These are phyloP conservation scores for Penicillium lividum DNA, from an alignment of 495 filamentous ascomycete species.

Conservation along the genomic window DNA sequence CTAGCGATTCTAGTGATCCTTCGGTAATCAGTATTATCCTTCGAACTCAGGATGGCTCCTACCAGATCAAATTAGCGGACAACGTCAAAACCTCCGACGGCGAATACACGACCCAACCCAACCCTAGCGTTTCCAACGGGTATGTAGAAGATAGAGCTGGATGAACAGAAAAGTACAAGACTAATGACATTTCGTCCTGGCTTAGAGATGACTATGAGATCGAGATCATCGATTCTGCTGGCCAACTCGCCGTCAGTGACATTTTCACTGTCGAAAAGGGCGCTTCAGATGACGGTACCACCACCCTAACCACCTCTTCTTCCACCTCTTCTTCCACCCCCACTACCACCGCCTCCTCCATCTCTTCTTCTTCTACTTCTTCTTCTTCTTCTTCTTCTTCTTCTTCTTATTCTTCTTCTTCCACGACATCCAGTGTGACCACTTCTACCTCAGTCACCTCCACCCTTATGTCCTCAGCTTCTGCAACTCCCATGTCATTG, in stretches of 20 bases:
- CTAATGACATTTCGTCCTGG: conserved; percentile 10
- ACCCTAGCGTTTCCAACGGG: conserved; percentile 21
- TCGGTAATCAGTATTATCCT: conserved; percentile 13
- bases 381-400: neutral
- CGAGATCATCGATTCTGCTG: conserved; percentile 18
- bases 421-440: conserved; percentile 6
- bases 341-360: conserved; percentile 7
- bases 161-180: conserved; percentile 7
- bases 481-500: conserved; percentile 7
- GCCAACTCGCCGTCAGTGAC: conserved; percentile 19
- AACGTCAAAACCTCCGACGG: conserved; percentile 21
- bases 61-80: conserved; percentile 22
- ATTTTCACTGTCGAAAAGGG: conserved; percentile 18
- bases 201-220: conserved; percentile 19
- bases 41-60: conserved; percentile 19
- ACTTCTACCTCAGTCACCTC: conserved; percentile 12
- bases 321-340: conserved; percentile 6
- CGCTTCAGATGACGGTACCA: conserved; percentile 17
- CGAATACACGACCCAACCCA: conserved; percentile 18
- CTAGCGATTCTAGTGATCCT: conserved; percentile 13
- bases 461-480: conserved; percentile 10
- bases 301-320: neutral
- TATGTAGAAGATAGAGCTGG: conserved; percentile 12
- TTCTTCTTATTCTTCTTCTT: neutral
- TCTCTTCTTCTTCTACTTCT: conserved; percentile 8